These are phyloP conservation scores for Coriolopsis trogii DNA, from an alignment of 1,284 basidiomycete species.

Conservation along the genomic window DNA sequence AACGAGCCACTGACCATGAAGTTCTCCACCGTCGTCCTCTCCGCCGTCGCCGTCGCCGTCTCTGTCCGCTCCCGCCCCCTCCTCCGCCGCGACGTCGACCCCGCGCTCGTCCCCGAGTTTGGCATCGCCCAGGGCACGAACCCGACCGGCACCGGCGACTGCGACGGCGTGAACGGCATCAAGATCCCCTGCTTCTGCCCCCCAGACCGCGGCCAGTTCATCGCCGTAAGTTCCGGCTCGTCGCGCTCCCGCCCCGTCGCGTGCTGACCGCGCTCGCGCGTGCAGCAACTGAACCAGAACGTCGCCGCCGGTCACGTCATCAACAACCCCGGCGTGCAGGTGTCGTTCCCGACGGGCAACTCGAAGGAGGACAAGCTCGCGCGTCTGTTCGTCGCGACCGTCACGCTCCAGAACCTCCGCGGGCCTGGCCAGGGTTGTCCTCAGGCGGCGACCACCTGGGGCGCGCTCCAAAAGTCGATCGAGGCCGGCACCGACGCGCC, in stretches of 20 bases:
- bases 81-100: conserved; percentile 48
- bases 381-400: conserved; percentile 48
- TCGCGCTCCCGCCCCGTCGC: not conserved
- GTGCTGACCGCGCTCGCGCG: not conserved
- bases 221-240: conserved; percentile 24
- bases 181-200: conserved; percentile 49
- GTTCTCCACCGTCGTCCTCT: conserved; percentile 32
- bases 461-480: conserved; percentile 34
- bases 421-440: conserved; percentile 43
- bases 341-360: conserved; percentile 63
- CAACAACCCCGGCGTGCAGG: conserved; percentile 57
- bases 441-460: conserved; percentile 37
- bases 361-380: conserved; percentile 53
- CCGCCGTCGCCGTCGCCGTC: conserved; percentile 36
- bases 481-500: conserved; percentile 10
- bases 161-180: conserved; percentile 30
- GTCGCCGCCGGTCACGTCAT: conserved; percentile 60
- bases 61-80: conserved; percentile 45
- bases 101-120: conserved; percentile 54
- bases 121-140: conserved; percentile 24
- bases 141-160: conserved; percentile 49
- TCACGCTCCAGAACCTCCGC: conserved; percentile 42
- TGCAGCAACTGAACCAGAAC: conserved; percentile 55
- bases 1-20: conserved; percentile 25
- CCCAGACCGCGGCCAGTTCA: conserved; percentile 37